These are phyloP conservation scores for Laburnicola sp. DNA, from an alignment of 2,329 filamentous ascomycete genomes.

Conservation along the genomic window DNA sequence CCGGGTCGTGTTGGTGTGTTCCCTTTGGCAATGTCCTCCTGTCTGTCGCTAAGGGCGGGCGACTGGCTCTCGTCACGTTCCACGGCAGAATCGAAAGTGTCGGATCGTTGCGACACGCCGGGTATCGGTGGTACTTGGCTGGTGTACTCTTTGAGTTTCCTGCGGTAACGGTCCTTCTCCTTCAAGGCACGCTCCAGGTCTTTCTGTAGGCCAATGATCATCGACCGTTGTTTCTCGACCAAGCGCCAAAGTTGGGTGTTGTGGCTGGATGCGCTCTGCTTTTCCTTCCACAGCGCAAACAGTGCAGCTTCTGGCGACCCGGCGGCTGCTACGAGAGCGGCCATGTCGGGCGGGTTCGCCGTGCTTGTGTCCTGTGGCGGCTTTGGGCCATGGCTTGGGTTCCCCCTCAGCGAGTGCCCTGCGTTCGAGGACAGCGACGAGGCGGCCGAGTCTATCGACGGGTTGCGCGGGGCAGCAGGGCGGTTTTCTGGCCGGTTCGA, in stretches of 20 bases:
- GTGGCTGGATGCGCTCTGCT: slow-evolving; percentile 83
- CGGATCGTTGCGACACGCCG: slow-evolving; percentile 37
- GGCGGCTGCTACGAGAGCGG: slow-evolving; percentile 76
- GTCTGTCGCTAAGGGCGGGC: slow-evolving; percentile 39
- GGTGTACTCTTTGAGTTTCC: slow-evolving; percentile 79
- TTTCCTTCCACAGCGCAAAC: slow-evolving; percentile 85
- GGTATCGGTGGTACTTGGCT: slow-evolving; percentile 49
- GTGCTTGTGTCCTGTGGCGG: slow-evolving; percentile 56
- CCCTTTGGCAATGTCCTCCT: slow-evolving; percentile 30
- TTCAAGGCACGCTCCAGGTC: slow-evolving; percentile 88
- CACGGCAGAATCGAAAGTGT: slow-evolving; percentile 38
- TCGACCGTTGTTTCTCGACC: slow-evolving; percentile 92
- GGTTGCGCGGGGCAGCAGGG: slow-evolving; percentile 64
- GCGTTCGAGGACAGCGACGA: slow-evolving; percentile 59
- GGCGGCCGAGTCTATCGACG: slow-evolving; percentile 91
- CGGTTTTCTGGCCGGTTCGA: slow-evolving; percentile 39
- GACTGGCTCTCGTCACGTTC: slow-evolving; percentile 45
- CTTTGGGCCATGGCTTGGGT: slow-evolving; percentile 61
- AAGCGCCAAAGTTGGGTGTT: slow-evolving; percentile 93
- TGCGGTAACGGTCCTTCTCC: slow-evolving; percentile 92
- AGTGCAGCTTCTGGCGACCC: slow-evolving; percentile 90
- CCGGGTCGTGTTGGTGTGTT: slow-evolving; percentile 18
- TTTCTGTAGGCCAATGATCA: slow-evolving; percentile 92
- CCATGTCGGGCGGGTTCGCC: slow-evolving; percentile 73
- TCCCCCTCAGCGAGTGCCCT: slow-evolving; percentile 55